Evolutionary conservation across 495 filamentous ascomycete species (phyloP), one percentile per base, ranked within the genome.

Genomic region (Xylaria acuta): DNA sequence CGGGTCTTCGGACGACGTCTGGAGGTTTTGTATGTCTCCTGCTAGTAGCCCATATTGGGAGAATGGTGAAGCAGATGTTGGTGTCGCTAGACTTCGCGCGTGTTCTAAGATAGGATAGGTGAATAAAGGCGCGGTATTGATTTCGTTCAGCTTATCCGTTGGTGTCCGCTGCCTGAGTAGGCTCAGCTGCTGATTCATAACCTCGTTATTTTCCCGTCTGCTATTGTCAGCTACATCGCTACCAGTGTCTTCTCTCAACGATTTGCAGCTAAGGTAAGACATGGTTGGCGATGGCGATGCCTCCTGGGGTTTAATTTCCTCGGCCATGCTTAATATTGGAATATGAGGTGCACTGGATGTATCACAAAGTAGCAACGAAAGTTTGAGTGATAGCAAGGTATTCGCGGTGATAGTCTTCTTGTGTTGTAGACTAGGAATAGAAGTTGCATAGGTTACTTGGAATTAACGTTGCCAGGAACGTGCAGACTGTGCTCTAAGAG

Each of bases 21-120:
- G 25, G 30, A 56, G 36, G 36, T 66, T 70, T 32, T 72, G 72
- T 3, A 73, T 60, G 53, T 79, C 74, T 32, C 83, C 82, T 0
- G 76, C 83, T 27, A 86, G 62, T 5, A 86, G 75, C 0, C 82
- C 84, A 40, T 85, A 84, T 60, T 86, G 76, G 74, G 51, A 84
- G 81, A 18, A 75, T 70, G 22, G 72, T 30, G 12, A 65, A 70
- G 58, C 18, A 34, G 30, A 56, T 2, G 38, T 22, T 16, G 25
- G 9, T 3, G 18, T 36, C 8, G 27, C 34, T 1, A 40, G n/a
- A 1, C 16, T 47, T 0, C 73, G 63, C 18, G 78, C 80, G 30
- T 80, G 75, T 34, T 81, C 68, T 20, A 80, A 75, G 1, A 84
- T 81, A 4, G 77, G 51, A 30, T 81, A 75, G 0, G 82, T 85